phyloP scores from a whole-genome alignment of 2,329 filamentous ascomycete genomes.

The Chaetomium strumarium region DNA sequence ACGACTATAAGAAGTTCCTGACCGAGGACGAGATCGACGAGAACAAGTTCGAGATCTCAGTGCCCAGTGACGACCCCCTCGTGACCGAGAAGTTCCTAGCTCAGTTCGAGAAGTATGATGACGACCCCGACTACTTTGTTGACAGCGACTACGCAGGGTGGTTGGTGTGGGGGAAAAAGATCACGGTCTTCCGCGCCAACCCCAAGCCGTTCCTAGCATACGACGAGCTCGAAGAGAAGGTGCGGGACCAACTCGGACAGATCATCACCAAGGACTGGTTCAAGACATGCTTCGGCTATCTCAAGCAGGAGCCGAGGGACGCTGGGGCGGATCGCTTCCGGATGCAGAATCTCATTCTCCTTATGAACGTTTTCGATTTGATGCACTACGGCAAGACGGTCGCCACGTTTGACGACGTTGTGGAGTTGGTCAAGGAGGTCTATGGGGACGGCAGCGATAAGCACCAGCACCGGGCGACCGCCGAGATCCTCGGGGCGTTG shows the following conservation, averaged over 20 bases:
- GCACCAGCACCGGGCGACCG: constrained; percentile 91
- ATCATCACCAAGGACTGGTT: constrained; percentile 82
- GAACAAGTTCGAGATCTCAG: constrained; percentile 68
- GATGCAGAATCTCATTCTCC: constrained; percentile 77
- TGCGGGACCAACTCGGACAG: constrained; percentile 72
- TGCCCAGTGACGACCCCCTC: constrained; percentile 65
- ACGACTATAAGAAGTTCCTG: constrained; percentile 83
- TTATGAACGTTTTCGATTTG: constrained; percentile 86
- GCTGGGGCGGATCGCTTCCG: constrained; percentile 76
- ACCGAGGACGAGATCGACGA: constrained; percentile 71
- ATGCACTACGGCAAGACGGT: constrained; percentile 73
- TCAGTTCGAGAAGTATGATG: constrained; percentile 65
- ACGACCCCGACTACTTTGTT: constrained; percentile 76
- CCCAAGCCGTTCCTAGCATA: constrained; percentile 64
- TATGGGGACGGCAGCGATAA: constrained; percentile 95
- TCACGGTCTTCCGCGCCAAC: constrained; percentile 71
- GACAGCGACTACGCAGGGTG: constrained; percentile 91
- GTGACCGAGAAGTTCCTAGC: constrained; percentile 77
- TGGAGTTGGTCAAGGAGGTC: constrained; percentile 68
- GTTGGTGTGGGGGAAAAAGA: constrained; percentile 89
- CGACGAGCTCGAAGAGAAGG: constrained; percentile 70
- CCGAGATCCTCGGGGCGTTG: constrained; percentile 85
- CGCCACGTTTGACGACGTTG: constrained; percentile 81
- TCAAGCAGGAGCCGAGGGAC: constrained; percentile 94
- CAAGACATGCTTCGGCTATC: constrained; percentile 77